Evolutionary conservation across 2,329 filamentous ascomycete genomes (phyloP).

Genomic region (Botrytis paeoniae): DNA sequence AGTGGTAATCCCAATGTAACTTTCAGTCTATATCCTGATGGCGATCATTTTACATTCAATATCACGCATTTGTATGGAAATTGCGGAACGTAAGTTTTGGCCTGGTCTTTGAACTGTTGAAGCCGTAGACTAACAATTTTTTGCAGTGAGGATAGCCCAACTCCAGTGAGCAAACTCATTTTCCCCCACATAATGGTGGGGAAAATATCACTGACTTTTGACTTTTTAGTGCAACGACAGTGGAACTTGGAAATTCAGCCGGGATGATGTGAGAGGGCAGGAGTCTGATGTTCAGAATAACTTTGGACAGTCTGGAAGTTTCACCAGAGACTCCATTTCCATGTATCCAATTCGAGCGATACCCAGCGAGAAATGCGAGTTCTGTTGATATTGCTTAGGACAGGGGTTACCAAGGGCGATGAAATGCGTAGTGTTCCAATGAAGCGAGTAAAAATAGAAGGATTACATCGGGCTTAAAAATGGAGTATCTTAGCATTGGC

Average conservation of each 20-base stretch:
- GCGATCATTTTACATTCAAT: slow-evolving; percentile 24
- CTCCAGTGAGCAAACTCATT: not conserved
- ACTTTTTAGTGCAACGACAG: slow-evolving; percentile 24
- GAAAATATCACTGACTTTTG: not conserved
- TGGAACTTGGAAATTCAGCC: slow-evolving; percentile 26
- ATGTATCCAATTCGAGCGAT: slow-evolving; percentile 28
- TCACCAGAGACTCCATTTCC: slow-evolving; percentile 7
- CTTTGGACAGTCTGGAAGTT: slow-evolving; percentile 27
- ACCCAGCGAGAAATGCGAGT: slow-evolving; percentile 26
- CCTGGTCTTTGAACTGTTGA: not conserved
- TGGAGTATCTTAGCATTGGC: not conserved
- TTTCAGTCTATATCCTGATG: slow-evolving; percentile 26
- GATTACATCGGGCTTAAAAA: not conserved
- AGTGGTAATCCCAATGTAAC: slow-evolving; percentile 24
- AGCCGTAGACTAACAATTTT: not conserved
- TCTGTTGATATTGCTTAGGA: slow-evolving; percentile 23
- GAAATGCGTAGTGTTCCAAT: not conserved
- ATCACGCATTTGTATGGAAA: slow-evolving; percentile 26
- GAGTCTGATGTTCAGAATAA: slow-evolving; percentile 28
- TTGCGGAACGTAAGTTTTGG: slow-evolving; percentile 23
- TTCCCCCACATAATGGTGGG: not conserved
- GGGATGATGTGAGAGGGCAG: slow-evolving; percentile 27
- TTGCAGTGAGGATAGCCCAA: not conserved
- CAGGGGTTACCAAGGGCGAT: not conserved
- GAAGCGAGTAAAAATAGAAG: not conserved